A percentile compares a stretch with the other conserved stretches of the same genome.
Conservation (phyloP, 2,329 filamentous ascomycete genomes). For the Arthrobotrys entomopaga region DNA sequence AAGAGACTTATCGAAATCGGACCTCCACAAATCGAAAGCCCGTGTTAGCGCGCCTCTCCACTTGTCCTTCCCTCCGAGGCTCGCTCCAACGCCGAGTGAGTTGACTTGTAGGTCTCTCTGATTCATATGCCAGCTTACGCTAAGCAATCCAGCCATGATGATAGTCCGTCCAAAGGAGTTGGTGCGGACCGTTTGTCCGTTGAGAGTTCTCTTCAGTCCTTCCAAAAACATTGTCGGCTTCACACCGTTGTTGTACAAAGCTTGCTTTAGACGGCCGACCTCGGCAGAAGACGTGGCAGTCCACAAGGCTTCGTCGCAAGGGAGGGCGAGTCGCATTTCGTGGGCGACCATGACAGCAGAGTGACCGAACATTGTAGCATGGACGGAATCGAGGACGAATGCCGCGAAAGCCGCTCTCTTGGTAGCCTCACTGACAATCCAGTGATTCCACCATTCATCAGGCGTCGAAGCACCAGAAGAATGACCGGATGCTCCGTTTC, state of each 20-base stretch:
- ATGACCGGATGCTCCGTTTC: constrained; percentile 63
- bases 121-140: constrained; percentile 97
- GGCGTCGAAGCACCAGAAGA: constrained; percentile 74
- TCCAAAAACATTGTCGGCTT: constrained; percentile 90
- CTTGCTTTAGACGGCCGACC: constrained; percentile 83
- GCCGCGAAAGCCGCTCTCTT: constrained; percentile 89
- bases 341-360: constrained; percentile 97
- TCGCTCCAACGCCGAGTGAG: constrained; percentile 79
- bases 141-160: constrained; percentile 91
- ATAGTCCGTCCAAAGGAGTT: constrained; percentile 94
- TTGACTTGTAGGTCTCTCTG: constrained; percentile 93
- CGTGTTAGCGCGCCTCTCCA: constrained; percentile 86
- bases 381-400: constrained; percentile 93
- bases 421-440: constrained; percentile 94
- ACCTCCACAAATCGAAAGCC: constrained; percentile 93
- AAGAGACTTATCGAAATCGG: constrained; percentile 85
- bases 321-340: constrained; percentile 88
- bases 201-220: constrained; percentile 86
- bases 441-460: constrained; percentile 94
- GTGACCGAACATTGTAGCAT: constrained; percentile 97
- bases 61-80: constrained; percentile 86
- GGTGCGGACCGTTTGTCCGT: constrained; percentile 83
- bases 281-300: constrained; percentile 87
- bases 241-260: constrained; percentile 80
- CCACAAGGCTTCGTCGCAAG: constrained; percentile 94